phyloP scores from a whole-genome alignment of 805 yeast species.

The Metschnikowia drakensbergensis region DNA sequence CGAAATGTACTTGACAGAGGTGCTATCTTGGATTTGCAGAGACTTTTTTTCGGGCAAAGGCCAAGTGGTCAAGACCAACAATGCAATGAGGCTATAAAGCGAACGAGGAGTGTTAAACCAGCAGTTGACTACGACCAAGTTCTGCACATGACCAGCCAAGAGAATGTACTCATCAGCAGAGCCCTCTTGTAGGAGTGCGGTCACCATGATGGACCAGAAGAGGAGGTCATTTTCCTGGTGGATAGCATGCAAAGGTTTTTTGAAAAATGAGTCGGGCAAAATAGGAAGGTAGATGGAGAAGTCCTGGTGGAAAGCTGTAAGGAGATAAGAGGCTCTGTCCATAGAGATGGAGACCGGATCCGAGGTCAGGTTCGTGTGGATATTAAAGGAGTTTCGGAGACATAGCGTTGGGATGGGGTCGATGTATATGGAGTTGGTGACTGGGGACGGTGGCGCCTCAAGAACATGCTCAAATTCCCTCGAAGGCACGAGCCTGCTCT shows the following conservation, averaged over 20 bases:
- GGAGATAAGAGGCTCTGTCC: conserved; percentile 12
- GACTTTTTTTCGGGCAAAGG: conserved; percentile 33
- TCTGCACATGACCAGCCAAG: conserved; percentile 32
- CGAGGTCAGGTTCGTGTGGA: conserved; percentile 12
- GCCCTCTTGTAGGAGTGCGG: conserved; percentile 28
- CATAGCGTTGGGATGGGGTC: conserved; percentile 17
- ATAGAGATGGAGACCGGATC: conserved; percentile 11
- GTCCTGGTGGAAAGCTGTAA: conserved; percentile 8
- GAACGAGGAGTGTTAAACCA: conserved; percentile 46
- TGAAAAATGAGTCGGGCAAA: conserved; percentile 15
- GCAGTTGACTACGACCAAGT: conserved; percentile 38
- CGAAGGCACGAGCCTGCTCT: background rate
- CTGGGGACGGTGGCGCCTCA: conserved; percentile 2
- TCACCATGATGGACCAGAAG: conserved; percentile 40
- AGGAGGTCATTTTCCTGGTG: conserved; percentile 31
- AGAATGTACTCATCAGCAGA: conserved; percentile 19
- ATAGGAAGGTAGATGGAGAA: conserved; percentile 15
- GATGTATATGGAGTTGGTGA: conserved; percentile 8
- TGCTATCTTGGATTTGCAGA: conserved; percentile 27
- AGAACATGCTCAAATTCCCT: conserved; percentile 2
- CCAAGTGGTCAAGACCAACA: conserved; percentile 44
- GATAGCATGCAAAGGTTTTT: conserved; percentile 12
- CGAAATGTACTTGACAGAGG: conserved; percentile 35
- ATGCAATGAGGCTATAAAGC: conserved; percentile 34
- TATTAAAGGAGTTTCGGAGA: conserved; percentile 13